Base-by-base conservation (phyloP, 305 asterid species). In the Petunia hybrid region DNA sequence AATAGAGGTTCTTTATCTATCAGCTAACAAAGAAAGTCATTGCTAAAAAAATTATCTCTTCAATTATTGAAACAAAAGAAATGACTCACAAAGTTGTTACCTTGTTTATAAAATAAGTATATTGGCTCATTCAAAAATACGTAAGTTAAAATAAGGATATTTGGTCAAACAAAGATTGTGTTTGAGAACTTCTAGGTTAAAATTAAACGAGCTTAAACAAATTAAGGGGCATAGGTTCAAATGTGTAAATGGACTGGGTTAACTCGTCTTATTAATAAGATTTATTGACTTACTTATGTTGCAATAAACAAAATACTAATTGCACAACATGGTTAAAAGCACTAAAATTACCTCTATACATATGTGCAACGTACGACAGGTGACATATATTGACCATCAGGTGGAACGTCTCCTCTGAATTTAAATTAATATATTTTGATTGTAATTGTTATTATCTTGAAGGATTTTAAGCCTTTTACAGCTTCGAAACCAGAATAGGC, bases 401-500 rank as follows among this genome's bases (percentile, higher is more conserved):
- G 12, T 46, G 77, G 42, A 35, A 36, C 38, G 31, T 3, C 3
- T 13, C 6, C 7, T 61, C 66, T 2, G 8, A 4, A 16, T 4
- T 64, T 40, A 6, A 66, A 13, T 65, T 5, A 40, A 5, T 2
- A 16, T 31, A 35, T 12, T 53, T 6, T 53, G 3, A 53, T 53
- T 1, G 13, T 53, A 53, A 53, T 59, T 3, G 22, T 59, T 8
- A 1, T 13, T 59, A 14, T 13, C 5, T 13, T 3, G 36, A 31
- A 53, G 8, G 5, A 12, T 55, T 53, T n/a, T 4, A 53, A 64
- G 40, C 38, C 38, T 48, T 43, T 59, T 41, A 61, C 71, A 60
- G 80, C 71, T 60, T 61, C 59, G 71, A 64, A 78, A 78, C 81
- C 5, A 43, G 16, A 55, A 36, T 22, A 77, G 22, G 51, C 80